Base-by-base conservation (phyloP, 495 filamentous ascomycete genomes). In the Sordaria brevicollis region DNA sequence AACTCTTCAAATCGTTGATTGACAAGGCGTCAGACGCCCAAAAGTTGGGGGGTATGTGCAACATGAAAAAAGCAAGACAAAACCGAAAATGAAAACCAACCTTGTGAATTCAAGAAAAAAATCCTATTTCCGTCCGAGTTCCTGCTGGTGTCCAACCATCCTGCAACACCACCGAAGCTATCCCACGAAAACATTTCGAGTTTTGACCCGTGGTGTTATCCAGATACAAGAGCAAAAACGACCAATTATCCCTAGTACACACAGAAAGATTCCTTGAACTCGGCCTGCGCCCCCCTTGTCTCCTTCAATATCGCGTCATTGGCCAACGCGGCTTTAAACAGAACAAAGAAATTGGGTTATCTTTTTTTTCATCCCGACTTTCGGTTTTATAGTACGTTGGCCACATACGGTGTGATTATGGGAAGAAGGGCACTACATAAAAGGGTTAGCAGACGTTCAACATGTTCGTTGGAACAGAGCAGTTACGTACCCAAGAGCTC, bases 401-500 rank as follows among this genome's bases (percentile, higher is more conserved):
- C 79, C 33, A 89, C 80, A 71, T 87, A 89, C 4, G 88, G 87
- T 68, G 86, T 82, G 19, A 89, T 70, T 35, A 87, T 81, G 49
- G 88, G 89, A 31, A 71, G 49, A 29, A 74, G 65, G 3, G 71
- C 43, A 62, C 72, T 86, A 72, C 76, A 21, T 0, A 70, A 65
- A 66, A 1, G 31, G 35, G 73, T 76, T 69, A 70, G 72, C 35
- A 3, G 29, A 31, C 8, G 35, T 43, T 35, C 35, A 17, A 5
- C 41, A 37, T 4, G 17, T 39, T 36, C 15, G 4, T 66, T 13
- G 62, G 33, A 57, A 33, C 34, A 11, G 33, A 6, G 37, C n/a
- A 49, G 21, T n/a, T 31, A 90, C 93, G 81, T 85, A 97, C 94
- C 93, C 93, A 81, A 97, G 84, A 35, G 91, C 77, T 31, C 77